Base-by-base conservation (phyloP, 2,329 filamentous ascomycete genomes). In the Didymella glomerata region DNA sequence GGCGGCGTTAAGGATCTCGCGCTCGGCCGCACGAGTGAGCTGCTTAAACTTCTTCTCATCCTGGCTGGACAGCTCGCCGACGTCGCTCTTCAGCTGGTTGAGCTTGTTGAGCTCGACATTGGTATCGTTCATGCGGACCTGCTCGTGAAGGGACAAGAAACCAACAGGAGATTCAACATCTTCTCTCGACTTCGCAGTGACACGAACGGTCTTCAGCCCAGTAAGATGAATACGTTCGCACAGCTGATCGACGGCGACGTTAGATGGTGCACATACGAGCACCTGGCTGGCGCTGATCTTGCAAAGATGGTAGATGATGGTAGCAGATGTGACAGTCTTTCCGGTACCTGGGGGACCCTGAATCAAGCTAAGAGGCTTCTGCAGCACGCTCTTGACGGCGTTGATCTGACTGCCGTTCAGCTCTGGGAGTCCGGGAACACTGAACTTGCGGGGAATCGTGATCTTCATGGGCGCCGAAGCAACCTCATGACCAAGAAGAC, bases 11-110 rank as follows among this genome's bases (percentile, higher is more conserved):
- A 99, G 84, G 61, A 99, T 97, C 77, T 99, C 95, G 55, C 93
- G 90, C 79, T 99, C 95, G 9, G 95, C 95, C 57, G 90, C 89
- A 69, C 96, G 91, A 60, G 93, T 97, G 49, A 99, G 86, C 74
- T 96, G 91, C 81, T 97, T 97, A 83, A 95, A 95, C 73, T 96
- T 97, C 85, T 99, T 99, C 80, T 99, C 95, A 73, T 99, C 95
- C 77, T 96, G 90, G 70, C 92, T 96, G 4, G 92, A 95, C 62
- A 99, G 78, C 80, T 98, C 95, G 60, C 94, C 93, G 46, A 94
- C 83, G 71, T 97, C 93, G 55, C 85, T 89, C 84, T 99, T 99
- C 57, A 99, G 87, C 77, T 96, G 92, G 50, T 92, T 92, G 54
- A 98, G 87, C 77, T 97, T 98, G 72, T 90, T 89, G 58, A 99